These are phyloP conservation scores for Mallotus nudiflorus DNA, from an alignment of 345 rosid species.

Conservation along the genomic window DNA sequence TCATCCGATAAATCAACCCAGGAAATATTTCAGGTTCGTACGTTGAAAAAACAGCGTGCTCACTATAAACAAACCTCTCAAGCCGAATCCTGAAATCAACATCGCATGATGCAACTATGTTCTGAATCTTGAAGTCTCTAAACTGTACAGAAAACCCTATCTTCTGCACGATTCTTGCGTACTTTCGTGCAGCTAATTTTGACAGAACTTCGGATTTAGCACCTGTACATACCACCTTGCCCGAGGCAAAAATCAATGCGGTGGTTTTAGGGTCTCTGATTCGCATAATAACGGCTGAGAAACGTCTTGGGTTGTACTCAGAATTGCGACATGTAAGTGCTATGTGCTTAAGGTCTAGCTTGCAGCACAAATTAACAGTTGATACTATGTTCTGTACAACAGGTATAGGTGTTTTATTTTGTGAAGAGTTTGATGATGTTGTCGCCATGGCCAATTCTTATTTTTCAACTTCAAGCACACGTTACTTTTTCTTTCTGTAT, in stretches of 20 bases:
- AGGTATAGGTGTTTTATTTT: no score
- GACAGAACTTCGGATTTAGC: constrained; percentile 74
- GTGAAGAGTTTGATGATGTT: no score
- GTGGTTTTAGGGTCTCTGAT: constrained; percentile 86
- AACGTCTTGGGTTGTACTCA: constrained; percentile 73
- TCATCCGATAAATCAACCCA: constrained; percentile 86
- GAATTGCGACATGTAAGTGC: constrained; percentile 72
- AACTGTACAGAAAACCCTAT: constrained; percentile 74
- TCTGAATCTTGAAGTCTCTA: constrained; percentile 83
- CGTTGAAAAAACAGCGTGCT: not conserved
- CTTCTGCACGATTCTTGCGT: constrained; percentile 55
- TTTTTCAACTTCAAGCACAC: no score
- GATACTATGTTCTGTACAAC: constrained; percentile 53
- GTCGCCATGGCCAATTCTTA: no score
- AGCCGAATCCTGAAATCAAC: constrained; percentile 67
- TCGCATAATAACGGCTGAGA: constrained; percentile 88
- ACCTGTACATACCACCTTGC: constrained; percentile 86
- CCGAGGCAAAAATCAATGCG: constrained; percentile 82
- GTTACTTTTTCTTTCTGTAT: no score
- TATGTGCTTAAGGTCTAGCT: constrained; percentile 65
- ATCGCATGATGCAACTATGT: constrained; percentile 78
- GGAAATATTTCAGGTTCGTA: constrained; percentile 93
- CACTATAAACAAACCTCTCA: constrained; percentile 54
- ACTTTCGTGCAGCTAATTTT: constrained; percentile 71
- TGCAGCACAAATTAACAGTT: constrained; percentile 69